These are phyloP conservation scores for Arthrobotrys entomopaga DNA, from an alignment of 2,329 filamentous ascomycete genomes.

Conservation along the genomic window DNA sequence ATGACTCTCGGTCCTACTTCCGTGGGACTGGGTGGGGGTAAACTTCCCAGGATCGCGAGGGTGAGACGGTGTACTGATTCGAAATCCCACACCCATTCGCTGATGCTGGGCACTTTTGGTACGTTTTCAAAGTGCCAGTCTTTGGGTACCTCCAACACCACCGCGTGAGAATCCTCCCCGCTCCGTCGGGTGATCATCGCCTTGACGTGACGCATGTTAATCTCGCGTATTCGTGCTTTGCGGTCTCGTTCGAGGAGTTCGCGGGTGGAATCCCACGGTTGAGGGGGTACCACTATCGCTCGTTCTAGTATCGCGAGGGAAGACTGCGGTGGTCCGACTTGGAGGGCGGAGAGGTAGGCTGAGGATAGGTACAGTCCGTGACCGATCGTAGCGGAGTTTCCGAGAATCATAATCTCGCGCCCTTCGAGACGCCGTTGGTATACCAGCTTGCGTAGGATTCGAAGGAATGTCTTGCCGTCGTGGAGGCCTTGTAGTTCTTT, in stretches of 20 bases:
- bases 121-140: conserved; percentile 60
- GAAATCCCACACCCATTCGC: conserved; percentile 69
- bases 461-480: conserved; percentile 76
- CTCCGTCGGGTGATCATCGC: conserved; percentile 69
- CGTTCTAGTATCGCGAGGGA: conserved; percentile 61
- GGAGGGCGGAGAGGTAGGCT: conserved; percentile 64
- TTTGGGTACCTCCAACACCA: conserved; percentile 59
- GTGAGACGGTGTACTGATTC: conserved; percentile 70
- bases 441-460: conserved; percentile 75
- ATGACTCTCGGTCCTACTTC: conserved; percentile 59
- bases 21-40: conserved; percentile 51
- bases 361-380: conserved; percentile 61
- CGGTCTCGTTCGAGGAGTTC: conserved; percentile 65
- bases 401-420: conserved; percentile 78
- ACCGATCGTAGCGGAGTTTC: conserved; percentile 71
- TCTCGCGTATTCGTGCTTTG: conserved; percentile 65
- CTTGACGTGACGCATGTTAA: conserved; percentile 74
- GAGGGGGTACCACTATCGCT: conserved; percentile 68
- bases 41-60: conserved; percentile 26
- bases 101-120: conserved; percentile 55
- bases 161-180: conserved; percentile 59
- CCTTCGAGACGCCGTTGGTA: conserved; percentile 78
- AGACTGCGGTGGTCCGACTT: conserved; percentile 64
- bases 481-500: conserved; percentile 77
- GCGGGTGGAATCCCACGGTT: conserved; percentile 62